These are phyloP conservation scores for Santalum album DNA, from an alignment of 164 flowering plant genomes.

Conservation along the genomic window DNA sequence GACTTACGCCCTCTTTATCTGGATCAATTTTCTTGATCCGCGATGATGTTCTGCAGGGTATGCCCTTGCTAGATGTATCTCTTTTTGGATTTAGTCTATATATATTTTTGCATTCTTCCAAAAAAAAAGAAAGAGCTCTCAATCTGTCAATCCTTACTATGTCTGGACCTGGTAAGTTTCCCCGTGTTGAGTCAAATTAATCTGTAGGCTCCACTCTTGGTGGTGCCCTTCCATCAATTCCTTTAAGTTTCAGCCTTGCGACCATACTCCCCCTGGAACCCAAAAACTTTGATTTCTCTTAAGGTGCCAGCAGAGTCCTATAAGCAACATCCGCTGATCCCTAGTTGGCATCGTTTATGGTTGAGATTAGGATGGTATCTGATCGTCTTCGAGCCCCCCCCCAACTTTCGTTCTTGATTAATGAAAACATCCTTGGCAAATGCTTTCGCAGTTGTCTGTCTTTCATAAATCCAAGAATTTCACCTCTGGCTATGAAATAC, in stretches of 20 bases:
- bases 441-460: neutral
- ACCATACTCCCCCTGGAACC: slow-evolving; percentile 5
- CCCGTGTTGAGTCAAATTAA: neutral
- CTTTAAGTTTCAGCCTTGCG: slow-evolving; percentile 5
- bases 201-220: neutral
- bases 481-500: neutral
- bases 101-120: too few relatives aligned
- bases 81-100: too few relatives aligned
- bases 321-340: neutral
- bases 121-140: slow-evolving; percentile 1
- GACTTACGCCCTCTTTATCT: too few relatives aligned
- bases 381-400: neutral
- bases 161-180: neutral
- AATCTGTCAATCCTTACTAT: neutral
- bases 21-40: too few relatives aligned
- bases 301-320: neutral
- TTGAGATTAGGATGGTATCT: neutral
- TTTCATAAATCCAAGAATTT: neutral
- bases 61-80: too few relatives aligned
- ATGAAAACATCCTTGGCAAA: neutral
- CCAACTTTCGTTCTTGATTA: neutral
- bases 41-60: too few relatives aligned
- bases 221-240: slow-evolving; percentile 1
- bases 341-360: slow-evolving; percentile 4
- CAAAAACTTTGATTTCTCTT: slow-evolving; percentile 3